Evolutionary conservation across 805 yeast genomes (phyloP).

Genomic region (Cyberlindnera mrakii): DNA sequence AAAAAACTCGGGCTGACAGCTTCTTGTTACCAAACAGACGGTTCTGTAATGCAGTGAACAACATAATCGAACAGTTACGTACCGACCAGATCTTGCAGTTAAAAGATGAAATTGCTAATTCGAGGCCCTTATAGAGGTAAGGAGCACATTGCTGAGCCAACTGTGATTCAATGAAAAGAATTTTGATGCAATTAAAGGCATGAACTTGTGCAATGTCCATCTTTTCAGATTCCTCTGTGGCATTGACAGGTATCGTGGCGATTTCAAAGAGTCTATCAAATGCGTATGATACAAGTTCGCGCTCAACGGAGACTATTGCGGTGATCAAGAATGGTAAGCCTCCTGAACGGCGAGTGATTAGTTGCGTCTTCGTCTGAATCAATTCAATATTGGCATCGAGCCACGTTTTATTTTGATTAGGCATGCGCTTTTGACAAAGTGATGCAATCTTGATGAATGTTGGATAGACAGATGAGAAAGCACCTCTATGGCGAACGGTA

Average conservation of each 20-base stretch:
- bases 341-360: slow-evolving; percentile 85
- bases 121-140: slow-evolving; percentile 52
- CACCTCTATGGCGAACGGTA: slow-evolving; percentile 82
- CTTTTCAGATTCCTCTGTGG: slow-evolving; percentile 42
- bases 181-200: slow-evolving; percentile 81
- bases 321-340: slow-evolving; percentile 81
- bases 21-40: slow-evolving; percentile 65
- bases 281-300: slow-evolving; percentile 41
- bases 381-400: slow-evolving; percentile 46
- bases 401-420: slow-evolving; percentile 49
- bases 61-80: slow-evolving; percentile 89
- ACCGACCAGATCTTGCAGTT: slow-evolving; percentile 74
- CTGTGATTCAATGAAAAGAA: slow-evolving; percentile 64
- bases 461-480: slow-evolving; percentile 84
- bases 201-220: slow-evolving; percentile 88
- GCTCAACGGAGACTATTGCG: slow-evolving; percentile 50
- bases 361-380: slow-evolving; percentile 53
- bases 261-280: slow-evolving; percentile 47
- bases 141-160: slow-evolving; percentile 47
- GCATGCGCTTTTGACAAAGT: slow-evolving; percentile 38
- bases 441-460: slow-evolving; percentile 63
- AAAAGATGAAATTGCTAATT: slow-evolving; percentile 57
- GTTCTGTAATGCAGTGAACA: slow-evolving; percentile 78
- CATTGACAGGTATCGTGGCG: slow-evolving; percentile 44
- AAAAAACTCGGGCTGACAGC: slow-evolving; percentile 61